Evolutionary conservation across 75 land plant genomes (phyloP).

Genomic region (Ceratopteris richardii): DNA sequence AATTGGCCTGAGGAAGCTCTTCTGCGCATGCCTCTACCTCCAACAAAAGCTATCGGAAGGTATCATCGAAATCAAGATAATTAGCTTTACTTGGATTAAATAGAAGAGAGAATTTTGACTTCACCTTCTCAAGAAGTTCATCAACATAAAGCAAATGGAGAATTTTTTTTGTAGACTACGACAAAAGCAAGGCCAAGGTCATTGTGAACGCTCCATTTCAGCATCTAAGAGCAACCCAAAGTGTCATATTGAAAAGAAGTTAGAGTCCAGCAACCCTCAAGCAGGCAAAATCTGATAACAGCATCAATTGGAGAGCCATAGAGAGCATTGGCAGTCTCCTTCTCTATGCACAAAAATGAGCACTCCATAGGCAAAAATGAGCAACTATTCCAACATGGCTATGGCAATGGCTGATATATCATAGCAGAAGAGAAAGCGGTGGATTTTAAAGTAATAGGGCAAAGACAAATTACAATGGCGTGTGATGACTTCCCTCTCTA

Average conservation of each 20-base stretch:
- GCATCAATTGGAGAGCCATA: conserved; percentile 94
- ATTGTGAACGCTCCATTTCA: conserved; percentile 96
- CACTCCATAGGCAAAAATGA: conserved; percentile 93
- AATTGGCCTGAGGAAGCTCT: conserved; percentile 54
- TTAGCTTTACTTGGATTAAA: conserved; percentile 59
- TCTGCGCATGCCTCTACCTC: conserved; percentile 85
- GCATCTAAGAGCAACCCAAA: conserved; percentile 73
- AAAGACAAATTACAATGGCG: too few species aligned
- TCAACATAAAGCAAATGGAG: conserved; percentile 91
- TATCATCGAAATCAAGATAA: conserved; percentile 83
- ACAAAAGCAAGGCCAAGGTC: conserved; percentile 94
- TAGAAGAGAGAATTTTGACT: conserved; percentile 58
- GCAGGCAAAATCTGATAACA: conserved; percentile 83
- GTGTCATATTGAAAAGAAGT: conserved; percentile 70
- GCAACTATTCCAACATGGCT: conserved; percentile 85
- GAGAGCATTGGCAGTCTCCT: conserved; percentile 79
- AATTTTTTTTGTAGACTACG: conserved; percentile 78
- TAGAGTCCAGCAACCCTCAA: conserved; percentile 86
- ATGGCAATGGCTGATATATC: neutral
- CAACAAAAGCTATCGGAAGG: conserved; percentile 72
- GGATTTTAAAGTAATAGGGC: too few species aligned
- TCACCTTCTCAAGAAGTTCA: conserved; percentile 74
- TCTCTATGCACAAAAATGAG: conserved; percentile 90
- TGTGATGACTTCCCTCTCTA: too few species aligned
- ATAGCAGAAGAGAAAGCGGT: too few species aligned